Evolutionary conservation across 2,329 filamentous ascomycete genomes (phyloP).

Genomic region (Stagonosporopsis vannaccii): DNA sequence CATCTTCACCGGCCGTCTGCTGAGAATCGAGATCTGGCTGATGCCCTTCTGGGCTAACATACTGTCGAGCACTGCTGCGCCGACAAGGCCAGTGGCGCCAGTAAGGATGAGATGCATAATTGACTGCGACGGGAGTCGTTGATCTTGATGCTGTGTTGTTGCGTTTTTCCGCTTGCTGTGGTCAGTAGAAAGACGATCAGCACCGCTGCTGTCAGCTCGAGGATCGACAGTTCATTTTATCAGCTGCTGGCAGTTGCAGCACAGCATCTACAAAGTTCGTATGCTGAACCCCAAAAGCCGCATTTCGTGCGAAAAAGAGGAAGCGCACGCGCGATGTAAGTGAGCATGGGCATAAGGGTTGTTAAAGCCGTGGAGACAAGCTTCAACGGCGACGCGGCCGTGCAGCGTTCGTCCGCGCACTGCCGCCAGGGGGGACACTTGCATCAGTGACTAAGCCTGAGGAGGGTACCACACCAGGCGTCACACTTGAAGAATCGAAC

Average conservation of each 20-base stretch:
- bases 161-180: not conserved
- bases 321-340: not conserved
- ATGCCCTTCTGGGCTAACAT: conserved; percentile 56
- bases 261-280: not conserved
- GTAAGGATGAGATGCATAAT: conserved; percentile 54
- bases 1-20: conserved; percentile 69
- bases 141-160: too few species aligned
- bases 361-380: conserved; percentile 8
- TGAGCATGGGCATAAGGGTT: conserved; percentile 1
- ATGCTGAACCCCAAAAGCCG: not conserved
- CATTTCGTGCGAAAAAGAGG: conserved; percentile 2
- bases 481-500: conserved; percentile 1
- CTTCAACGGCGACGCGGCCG: conserved; percentile 4
- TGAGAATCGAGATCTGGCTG: conserved; percentile 72
- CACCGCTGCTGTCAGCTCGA: not conserved
- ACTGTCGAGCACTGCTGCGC: conserved; percentile 49
- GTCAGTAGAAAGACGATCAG: conserved; percentile 6
- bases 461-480: not conserved
- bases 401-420: conserved; percentile 15
- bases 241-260: not conserved
- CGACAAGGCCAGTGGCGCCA: conserved; percentile 54
- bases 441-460: conserved; percentile 4
- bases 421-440: not conserved
- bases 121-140: not conserved
- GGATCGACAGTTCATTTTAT: not conserved